Evolutionary conservation across 1,139 yeast species (phyloP), one percentile per base, ranked within the genome.

Genomic region (Debaryomyces singareniensis): DNA sequence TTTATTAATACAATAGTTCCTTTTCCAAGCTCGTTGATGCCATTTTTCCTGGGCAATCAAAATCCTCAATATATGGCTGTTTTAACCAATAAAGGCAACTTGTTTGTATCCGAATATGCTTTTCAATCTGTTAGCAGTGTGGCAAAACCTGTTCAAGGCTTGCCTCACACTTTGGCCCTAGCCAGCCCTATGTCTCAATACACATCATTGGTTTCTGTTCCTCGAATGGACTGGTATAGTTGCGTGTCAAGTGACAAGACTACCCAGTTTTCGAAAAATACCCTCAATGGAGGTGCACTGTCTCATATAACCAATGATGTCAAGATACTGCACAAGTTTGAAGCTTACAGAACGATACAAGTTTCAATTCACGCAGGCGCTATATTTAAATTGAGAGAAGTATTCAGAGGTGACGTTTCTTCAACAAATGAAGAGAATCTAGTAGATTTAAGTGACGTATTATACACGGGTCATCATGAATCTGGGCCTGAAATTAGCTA

Each of bases 351-450:
- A 23, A 71, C 75, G 21, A 82, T 86, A 2, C 54, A 82, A 29
- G 71, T 83, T 2, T 75, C 95, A 0, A 97, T 96, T 1, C 96
- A 86, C 51, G 71, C 71, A 22, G 78, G 80, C 45, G 97, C 96
- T 0, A 66, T 75, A 14, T 76, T 91, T 0, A 68, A 94, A 38
- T 53, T 91, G 13, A 78, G 85, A 70, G 96, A 89, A 53, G 79
- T 87, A 1, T 77, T 95, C 0, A 75, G 79, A 38, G 84, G 83
- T 16, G 95, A 84, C 43, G 58, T 75, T 12, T 80, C 71, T 36
- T 86, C 79, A 29, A 62, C 74, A n/a, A 68, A 60, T 35, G 51
- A 50, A 15, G 44, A 54, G 6, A 50, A 66, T 2, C 68, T 62
- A 39, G 42, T 65, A 10, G 54, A 60, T 33, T 53, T 66, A 33